Evolutionary conservation across 352 stramenopile species (phyloP), one percentile per base, ranked within the genome.

Genomic region (Globisporangium uncinulatum): DNA sequence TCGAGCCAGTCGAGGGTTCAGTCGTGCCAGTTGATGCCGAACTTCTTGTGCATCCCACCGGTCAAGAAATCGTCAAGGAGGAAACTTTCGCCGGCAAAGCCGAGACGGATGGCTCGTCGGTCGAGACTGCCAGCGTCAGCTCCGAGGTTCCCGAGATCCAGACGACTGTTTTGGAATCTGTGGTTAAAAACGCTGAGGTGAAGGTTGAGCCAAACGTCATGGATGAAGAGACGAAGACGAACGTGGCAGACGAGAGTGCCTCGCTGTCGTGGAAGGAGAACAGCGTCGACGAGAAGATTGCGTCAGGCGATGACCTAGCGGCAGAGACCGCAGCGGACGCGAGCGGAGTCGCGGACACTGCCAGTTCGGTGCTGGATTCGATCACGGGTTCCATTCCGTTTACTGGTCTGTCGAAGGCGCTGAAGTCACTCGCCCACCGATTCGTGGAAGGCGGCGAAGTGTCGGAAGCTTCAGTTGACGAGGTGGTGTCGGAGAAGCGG

Each of bases 351-450:
- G 4, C 43, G 39, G 34, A 14, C 14, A 8, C 49, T 13, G 7
- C 49, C 11, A 39, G 20, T 8, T 37, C 21, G 1, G 19, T 55
- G 20, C n/a, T 51, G 20, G 58, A 59, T 13, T 19, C 58, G 21
- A 17, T 34, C 36, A 45, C 44, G 6, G 32, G 37, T 9, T 46
- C 51, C 9, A 42, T 21, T 11, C 37, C 58, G 24, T 64, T 64
- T 24, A 43, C 51, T 29, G 51, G 51, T 36, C 31, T 64, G 15
- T 64, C 58, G 17, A 64, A 59, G 58, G 58, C 58, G 52, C 53
- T 64, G 45, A 41, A 47, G 8, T 64, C 58, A 8, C 31, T 64
- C 5, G 58, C 52, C n/a, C 42, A 29, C 17, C 58, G 46, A 37
- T 37, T 64, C 15, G 51, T 64, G 39, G 58, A 58, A 6, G 54